A percentile compares a stretch with the other conserved stretches of the same genome.
These are phyloP conservation scores for Purpureocillium lavendulum DNA, from an alignment of 2,329 filamentous ascomycete genomes.

Conservation along the genomic window DNA sequence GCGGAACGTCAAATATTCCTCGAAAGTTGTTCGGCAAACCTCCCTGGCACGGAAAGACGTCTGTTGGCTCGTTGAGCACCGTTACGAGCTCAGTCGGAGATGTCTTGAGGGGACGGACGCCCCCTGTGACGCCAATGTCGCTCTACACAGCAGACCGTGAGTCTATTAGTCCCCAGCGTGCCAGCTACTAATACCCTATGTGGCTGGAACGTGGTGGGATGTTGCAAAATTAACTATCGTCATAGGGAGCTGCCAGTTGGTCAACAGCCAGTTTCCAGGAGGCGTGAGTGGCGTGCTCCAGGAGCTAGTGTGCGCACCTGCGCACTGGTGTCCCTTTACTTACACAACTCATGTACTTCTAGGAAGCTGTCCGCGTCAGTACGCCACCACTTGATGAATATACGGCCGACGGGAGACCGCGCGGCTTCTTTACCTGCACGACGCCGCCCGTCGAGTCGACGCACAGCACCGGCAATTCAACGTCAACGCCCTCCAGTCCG, in stretches of 20 bases:
- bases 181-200: too few relatives aligned
- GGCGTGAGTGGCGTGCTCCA: constrained; percentile 18
- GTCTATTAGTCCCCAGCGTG: too few relatives aligned
- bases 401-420: constrained; percentile 25
- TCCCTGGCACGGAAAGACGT: constrained; percentile 31
- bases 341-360: background rate
- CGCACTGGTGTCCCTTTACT: background rate
- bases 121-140: constrained; percentile 18
- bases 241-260: constrained; percentile 8
- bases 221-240: too few relatives aligned
- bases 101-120: constrained; percentile 27
- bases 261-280: constrained; percentile 21
- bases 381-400: constrained; percentile 36
- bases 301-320: background rate
- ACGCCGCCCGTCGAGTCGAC: constrained; percentile 15
- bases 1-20: constrained; percentile 15
- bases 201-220: too few relatives aligned
- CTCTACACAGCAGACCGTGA: constrained; percentile 4
- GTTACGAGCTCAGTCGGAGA: constrained; percentile 33
- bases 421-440: constrained; percentile 35
- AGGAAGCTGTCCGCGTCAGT: constrained; percentile 41
- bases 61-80: constrained; percentile 26
- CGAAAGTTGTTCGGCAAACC: constrained; percentile 31
- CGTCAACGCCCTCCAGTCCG: constrained; percentile 1
- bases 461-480: background rate